Evolutionary conservation across 495 filamentous ascomycete genomes (phyloP).

Genomic region (Penicillium chermesinum): DNA sequence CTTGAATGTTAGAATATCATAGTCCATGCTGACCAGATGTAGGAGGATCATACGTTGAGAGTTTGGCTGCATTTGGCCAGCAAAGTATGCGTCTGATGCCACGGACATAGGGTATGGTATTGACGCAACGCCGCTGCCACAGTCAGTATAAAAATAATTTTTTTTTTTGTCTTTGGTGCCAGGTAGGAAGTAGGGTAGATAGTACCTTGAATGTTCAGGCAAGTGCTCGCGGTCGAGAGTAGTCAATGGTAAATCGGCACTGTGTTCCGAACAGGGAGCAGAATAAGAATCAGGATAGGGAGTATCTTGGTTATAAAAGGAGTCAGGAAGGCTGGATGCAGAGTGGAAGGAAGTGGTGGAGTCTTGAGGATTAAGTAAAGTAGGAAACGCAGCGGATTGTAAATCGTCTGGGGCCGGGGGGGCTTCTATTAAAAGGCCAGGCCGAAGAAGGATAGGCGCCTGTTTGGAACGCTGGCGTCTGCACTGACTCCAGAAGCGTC

Average conservation of each 20-base stretch:
- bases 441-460: conserved; percentile 5
- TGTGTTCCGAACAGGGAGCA: conserved; percentile 1
- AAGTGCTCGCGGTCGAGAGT: conserved; percentile 6
- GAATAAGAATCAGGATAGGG: conserved; percentile 6
- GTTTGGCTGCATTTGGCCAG: conserved; percentile 26
- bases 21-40: not conserved
- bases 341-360: conserved; percentile 12
- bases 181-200: not conserved
- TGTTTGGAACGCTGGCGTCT: conserved; percentile 13
- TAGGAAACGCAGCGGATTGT: conserved; percentile 7
- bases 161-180: too few species aligned
- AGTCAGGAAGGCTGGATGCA: conserved; percentile 5
- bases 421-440: conserved; percentile 13
- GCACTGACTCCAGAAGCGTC: conserved; percentile 14
- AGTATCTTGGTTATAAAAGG: conserved; percentile 5
- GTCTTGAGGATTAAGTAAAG: conserved; percentile 6
- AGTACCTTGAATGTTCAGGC: conserved; percentile 9
- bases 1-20: conserved; percentile 7
- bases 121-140: conserved; percentile 18
- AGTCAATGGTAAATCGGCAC: conserved; percentile 6
- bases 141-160: not conserved
- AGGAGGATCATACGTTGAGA: conserved; percentile 15
- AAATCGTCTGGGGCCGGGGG: conserved; percentile 5
- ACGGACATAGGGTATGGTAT: conserved; percentile 24
- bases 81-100: conserved; percentile 22